Conservation (phyloP, 2,329 filamentous ascomycete species). For the Epichloe bromicola region DNA sequence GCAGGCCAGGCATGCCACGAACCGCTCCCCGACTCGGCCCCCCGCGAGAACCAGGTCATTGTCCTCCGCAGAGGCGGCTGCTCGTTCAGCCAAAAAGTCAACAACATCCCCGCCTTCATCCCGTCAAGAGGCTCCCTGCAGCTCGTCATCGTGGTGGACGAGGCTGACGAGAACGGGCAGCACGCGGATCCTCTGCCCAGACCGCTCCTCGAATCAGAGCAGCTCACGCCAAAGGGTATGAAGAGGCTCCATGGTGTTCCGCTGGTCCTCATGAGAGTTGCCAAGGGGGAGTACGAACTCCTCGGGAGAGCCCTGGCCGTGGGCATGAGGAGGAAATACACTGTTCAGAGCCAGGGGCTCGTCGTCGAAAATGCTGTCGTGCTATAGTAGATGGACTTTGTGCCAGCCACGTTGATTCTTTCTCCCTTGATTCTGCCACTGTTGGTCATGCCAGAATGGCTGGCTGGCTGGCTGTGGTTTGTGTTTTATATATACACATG, state of each 20-base stretch:
- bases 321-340: slow-evolving; percentile 66
- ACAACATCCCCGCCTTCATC: slow-evolving; percentile 68
- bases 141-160: slow-evolving; percentile 62
- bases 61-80: slow-evolving; percentile 74
- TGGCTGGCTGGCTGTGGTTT: too few relatives aligned
- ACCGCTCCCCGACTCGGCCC: slow-evolving; percentile 36
- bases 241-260: slow-evolving; percentile 59
- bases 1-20: slow-evolving; percentile 54
- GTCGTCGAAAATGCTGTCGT: slow-evolving; percentile 69
- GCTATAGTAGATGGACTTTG: slow-evolving; percentile 12
- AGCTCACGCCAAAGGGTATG: slow-evolving; percentile 58
- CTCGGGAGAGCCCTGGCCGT: slow-evolving; percentile 52
- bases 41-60: slow-evolving; percentile 59
- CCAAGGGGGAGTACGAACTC: slow-evolving; percentile 44
- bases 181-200: slow-evolving; percentile 25
- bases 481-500: too few relatives aligned
- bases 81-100: slow-evolving; percentile 70
- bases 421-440: background rate
- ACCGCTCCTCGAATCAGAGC: slow-evolving; percentile 64
- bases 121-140: slow-evolving; percentile 52
- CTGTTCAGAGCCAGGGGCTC: slow-evolving; percentile 68
- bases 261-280: slow-evolving; percentile 72
- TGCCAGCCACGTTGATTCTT: background rate
- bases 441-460: too few relatives aligned
- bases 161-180: slow-evolving; percentile 17